Evolutionary conservation across 2,329 filamentous ascomycete genomes (phyloP).

Genomic region (Aspergillus sergii): DNA sequence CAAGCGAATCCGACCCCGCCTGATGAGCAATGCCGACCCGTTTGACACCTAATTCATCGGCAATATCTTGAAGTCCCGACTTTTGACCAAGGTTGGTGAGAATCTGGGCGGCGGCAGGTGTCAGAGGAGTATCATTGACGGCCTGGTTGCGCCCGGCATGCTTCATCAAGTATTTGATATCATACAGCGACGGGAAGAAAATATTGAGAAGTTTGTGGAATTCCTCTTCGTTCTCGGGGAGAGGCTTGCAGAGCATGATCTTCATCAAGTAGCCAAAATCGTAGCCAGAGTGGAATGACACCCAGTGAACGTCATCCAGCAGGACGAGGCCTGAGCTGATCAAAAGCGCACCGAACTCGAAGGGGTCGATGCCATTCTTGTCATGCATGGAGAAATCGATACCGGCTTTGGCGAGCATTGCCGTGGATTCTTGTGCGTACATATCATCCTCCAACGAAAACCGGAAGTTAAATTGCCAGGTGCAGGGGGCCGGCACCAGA

Average conservation of each 20-base stretch:
- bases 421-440: constrained; percentile 95
- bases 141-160: constrained; percentile 74
- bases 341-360: constrained; percentile 83
- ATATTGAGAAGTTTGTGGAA: constrained; percentile 88
- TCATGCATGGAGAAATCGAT: constrained; percentile 86
- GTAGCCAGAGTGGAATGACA: constrained; percentile 96
- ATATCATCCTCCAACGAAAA: constrained; percentile 95
- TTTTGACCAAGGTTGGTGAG: constrained; percentile 86
- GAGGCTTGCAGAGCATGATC: constrained; percentile 76
- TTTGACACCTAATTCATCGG: constrained; percentile 88
- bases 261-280: constrained; percentile 98
- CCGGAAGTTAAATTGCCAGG: constrained; percentile 99
- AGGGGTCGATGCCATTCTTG: constrained; percentile 85
- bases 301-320: constrained; percentile 87
- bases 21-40: constrained; percentile 86
- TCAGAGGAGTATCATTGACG: constrained; percentile 64
- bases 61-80: constrained; percentile 88
- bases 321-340: constrained; percentile 91
- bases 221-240: constrained; percentile 86
- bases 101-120: constrained; percentile 69
- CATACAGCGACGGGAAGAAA: constrained; percentile 91
- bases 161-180: constrained; percentile 97
- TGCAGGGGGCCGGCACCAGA: constrained; percentile 71
- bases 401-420: constrained; percentile 86
- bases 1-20: constrained; percentile 87